Evolutionary conservation across 306 rosid species (phyloP), one percentile per base, ranked within the genome.

Genomic region (Lathyrus tuberosus): DNA sequence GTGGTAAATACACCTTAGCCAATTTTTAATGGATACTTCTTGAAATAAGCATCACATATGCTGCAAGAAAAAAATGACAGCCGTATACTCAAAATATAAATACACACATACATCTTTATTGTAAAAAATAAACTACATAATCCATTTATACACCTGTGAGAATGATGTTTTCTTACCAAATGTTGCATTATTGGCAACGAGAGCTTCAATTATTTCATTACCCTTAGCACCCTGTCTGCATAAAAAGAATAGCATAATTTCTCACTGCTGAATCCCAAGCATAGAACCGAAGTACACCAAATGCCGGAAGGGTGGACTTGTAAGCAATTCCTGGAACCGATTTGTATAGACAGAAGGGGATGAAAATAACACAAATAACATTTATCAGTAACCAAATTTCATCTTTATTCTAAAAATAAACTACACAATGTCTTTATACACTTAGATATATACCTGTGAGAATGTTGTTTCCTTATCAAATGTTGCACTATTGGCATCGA

Each of bases 11-110:
- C 77, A 7, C n/a, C 79, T 81, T 79, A 93, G 97, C 98, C 91
- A 69, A 90, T 93, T 84, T 87, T 88, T 33, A 78, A 76, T 37
- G 97, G 90, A 87, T 88, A 80, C 79, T 94, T 94, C 85, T 84
- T 90, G 79, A 88, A 90, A 83, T 94, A 93, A 18, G 98, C 98
- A 87, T 94, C 98, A 4, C 98, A 88, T 74, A 94, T 90, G 62
- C 98, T 90, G 91, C 15, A 54, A 62, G 61, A 68, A 67, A 66
- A 18, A 69, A 22, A 22, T 52, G 20, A 48, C 65, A 74, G 62
- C 22, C 16, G n/a, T n/a, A n/a, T n/a, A n/a, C n/a, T n/a, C n/a
- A n/a, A n/a, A n/a, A n/a, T n/a, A n/a, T n/a, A n/a, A n/a, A n/a
- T n/a, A n/a, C n/a, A n/a, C n/a, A n/a, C n/a, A n/a, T n/a, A n/a